Evolutionary conservation across 1,139 yeast species (phyloP).

Genomic region (Pichia inconspicua): DNA sequence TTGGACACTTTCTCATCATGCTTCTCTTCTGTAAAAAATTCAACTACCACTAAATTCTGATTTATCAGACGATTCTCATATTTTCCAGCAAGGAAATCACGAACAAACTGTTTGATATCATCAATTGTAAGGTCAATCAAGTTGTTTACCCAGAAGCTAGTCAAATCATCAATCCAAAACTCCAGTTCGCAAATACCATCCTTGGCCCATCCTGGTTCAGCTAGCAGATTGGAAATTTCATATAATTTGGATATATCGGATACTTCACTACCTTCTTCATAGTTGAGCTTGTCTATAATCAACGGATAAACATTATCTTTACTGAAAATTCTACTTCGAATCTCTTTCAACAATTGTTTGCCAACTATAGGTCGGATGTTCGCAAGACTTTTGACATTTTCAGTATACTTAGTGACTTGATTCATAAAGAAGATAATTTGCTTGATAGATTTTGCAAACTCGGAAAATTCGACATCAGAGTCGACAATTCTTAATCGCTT

Average conservation of each 20-base stretch:
- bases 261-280: slow-evolving; percentile 7
- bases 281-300: slow-evolving; percentile 17
- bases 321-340: slow-evolving; percentile 19
- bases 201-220: slow-evolving; percentile 23
- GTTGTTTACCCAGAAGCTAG: slow-evolving; percentile 23
- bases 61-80: slow-evolving; percentile 10
- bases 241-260: slow-evolving; percentile 8
- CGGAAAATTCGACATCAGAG: slow-evolving; percentile 2
- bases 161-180: slow-evolving; percentile 27
- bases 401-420: slow-evolving; percentile 12
- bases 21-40: neutral
- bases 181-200: slow-evolving; percentile 27
- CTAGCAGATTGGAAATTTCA: slow-evolving; percentile 17
- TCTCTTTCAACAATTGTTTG: slow-evolving; percentile 15
- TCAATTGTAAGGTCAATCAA: slow-evolving; percentile 22
- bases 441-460: slow-evolving; percentile 15
- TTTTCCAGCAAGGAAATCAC: slow-evolving; percentile 10
- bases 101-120: slow-evolving; percentile 18
- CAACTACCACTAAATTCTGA: slow-evolving; percentile 5
- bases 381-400: slow-evolving; percentile 6
- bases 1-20: neutral
- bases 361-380: slow-evolving; percentile 15
- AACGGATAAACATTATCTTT: slow-evolving; percentile 21
- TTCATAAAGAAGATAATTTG: slow-evolving; percentile 19
- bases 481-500: slow-evolving; percentile 3